Percentiles rank a stretch among this genome's conserved stretches.
phyloP scores from a whole-genome alignment of 768 basidiomycete species.

The Mycena latifolia region DNA sequence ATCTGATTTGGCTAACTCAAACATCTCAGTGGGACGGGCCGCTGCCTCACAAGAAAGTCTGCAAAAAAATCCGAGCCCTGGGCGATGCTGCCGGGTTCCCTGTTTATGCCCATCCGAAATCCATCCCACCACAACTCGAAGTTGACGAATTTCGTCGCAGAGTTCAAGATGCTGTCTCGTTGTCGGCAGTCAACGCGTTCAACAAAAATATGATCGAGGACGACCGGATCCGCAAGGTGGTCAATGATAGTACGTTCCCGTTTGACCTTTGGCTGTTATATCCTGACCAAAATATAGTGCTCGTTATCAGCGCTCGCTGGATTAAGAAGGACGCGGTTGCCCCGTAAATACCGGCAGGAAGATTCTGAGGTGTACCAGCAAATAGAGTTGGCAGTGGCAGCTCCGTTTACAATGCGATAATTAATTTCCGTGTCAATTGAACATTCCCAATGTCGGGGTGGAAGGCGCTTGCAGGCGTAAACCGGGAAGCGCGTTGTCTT shows the following conservation, averaged over 20 bases:
- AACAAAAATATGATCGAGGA: slow-evolving; percentile 25
- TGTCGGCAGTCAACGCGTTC: slow-evolving; percentile 4
- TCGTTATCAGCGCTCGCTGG: slow-evolving; percentile 27
- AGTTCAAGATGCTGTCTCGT: slow-evolving; percentile 4
- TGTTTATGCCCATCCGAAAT: slow-evolving; percentile 14
- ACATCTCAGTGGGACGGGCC: slow-evolving; percentile 22
- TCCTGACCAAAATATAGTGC: slow-evolving; percentile 21
- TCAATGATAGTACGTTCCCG: slow-evolving; percentile 27
- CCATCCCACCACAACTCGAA: slow-evolving; percentile 5
- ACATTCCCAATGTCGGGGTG: too few relatives aligned
- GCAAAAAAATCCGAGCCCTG: slow-evolving; percentile 25
- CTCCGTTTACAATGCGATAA: too few relatives aligned
- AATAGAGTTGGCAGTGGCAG: too few relatives aligned
- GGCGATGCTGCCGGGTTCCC: slow-evolving; percentile 28
- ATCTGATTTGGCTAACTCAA: neutral
- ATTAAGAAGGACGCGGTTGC: slow-evolving; percentile 12
- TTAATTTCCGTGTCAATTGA: too few relatives aligned
- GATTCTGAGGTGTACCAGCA: too few relatives aligned
- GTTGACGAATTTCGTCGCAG: slow-evolving; percentile 4
- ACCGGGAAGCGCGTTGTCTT: too few relatives aligned
- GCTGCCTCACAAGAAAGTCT: slow-evolving; percentile 30
- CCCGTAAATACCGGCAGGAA: too few relatives aligned
- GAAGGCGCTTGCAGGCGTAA: too few relatives aligned
- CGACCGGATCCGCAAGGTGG: slow-evolving; percentile 27
- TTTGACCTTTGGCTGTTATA: slow-evolving; percentile 3